Conservation (phyloP, 192 early-diverging fungal species). For the Allomyces javanicus region DNA sequence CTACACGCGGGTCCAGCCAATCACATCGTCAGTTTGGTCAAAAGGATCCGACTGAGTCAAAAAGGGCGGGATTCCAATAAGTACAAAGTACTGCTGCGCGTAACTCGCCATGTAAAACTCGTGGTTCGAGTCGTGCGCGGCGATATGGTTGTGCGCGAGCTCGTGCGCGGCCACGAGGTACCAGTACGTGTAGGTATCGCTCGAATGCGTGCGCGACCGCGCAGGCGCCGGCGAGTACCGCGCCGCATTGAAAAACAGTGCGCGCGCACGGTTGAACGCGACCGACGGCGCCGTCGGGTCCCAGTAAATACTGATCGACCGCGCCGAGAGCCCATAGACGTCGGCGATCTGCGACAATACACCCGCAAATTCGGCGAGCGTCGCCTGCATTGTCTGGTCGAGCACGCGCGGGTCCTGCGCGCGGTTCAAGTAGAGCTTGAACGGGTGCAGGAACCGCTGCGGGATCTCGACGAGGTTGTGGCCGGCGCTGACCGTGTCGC, state of each 20-base stretch:
- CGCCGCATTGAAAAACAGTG: slow-evolving; percentile 58
- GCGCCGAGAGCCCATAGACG: slow-evolving; percentile 40
- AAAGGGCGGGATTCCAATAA: background rate
- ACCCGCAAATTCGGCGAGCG: slow-evolving; percentile 19
- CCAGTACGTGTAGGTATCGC: slow-evolving; percentile 42
- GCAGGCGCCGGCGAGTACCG: slow-evolving; percentile 15
- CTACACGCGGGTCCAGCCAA: too few species aligned
- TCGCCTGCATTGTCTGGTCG: background rate
- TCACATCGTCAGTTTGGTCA: too few species aligned
- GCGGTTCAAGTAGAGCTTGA: background rate
- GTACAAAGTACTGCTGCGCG: background rate
- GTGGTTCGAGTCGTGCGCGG: slow-evolving; percentile 46
- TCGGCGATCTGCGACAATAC: slow-evolving; percentile 19
- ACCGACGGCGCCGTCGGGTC: slow-evolving; percentile 46
- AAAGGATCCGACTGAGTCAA: too few species aligned
- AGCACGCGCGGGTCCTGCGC: background rate
- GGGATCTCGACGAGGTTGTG: background rate
- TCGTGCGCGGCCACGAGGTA: slow-evolving; percentile 70
- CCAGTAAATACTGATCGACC: slow-evolving; percentile 54
- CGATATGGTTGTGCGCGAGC: slow-evolving; percentile 55
- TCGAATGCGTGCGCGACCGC: slow-evolving; percentile 7
- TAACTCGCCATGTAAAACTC: slow-evolving; percentile 16
- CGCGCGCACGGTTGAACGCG: slow-evolving; percentile 56
- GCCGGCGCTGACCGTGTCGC: background rate
- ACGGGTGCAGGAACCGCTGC: background rate